A percentile compares a stretch with the other conserved stretches of the same genome.
phyloP scores from a whole-genome alignment of 352 stramenopile species.

The Globisporangium spiculum region DNA sequence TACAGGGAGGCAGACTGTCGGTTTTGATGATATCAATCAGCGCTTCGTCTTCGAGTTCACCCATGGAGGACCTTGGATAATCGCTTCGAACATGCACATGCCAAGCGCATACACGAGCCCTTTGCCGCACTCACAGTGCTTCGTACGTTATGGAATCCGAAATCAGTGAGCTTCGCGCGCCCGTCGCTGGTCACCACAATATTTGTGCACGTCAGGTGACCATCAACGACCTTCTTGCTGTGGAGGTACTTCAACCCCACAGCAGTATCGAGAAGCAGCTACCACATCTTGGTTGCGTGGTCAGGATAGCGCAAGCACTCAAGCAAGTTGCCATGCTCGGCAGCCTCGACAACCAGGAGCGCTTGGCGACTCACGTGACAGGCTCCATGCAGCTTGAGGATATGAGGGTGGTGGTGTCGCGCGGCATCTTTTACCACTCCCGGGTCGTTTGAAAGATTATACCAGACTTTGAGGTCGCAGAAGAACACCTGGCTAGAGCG shows the following conservation, averaged over 20 bases:
- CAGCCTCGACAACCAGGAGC: neutral
- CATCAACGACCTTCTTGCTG: neutral
- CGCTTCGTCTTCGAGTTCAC: no score
- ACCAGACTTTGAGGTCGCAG: slow-evolving; percentile 1
- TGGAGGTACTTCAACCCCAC: slow-evolving; percentile 12
- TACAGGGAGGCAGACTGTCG: no score
- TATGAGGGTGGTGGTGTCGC: neutral
- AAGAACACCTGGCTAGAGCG: slow-evolving; percentile 3
- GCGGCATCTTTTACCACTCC: neutral
- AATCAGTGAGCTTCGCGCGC: slow-evolving; percentile 9
- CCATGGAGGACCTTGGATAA: no score
- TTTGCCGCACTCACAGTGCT: neutral
- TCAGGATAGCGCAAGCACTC: neutral
- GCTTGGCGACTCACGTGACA: slow-evolving; percentile 9
- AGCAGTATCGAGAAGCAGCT: neutral
- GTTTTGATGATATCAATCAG: no score
- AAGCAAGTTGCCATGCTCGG: slow-evolving; percentile 7
- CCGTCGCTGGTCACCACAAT: slow-evolving; percentile 10
- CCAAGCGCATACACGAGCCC: no score
- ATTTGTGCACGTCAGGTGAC: slow-evolving; percentile 9
- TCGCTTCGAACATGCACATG: no score
- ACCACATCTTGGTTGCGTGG: neutral
- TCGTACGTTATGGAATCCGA: slow-evolving; percentile 6
- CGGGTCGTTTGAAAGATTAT: neutral
- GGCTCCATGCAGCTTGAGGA: slow-evolving; percentile 9